Evolutionary conservation across 2,329 filamentous ascomycete genomes (phyloP), one percentile per base, ranked within the genome.

Genomic region (Pyrenochaeta sp.): DNA sequence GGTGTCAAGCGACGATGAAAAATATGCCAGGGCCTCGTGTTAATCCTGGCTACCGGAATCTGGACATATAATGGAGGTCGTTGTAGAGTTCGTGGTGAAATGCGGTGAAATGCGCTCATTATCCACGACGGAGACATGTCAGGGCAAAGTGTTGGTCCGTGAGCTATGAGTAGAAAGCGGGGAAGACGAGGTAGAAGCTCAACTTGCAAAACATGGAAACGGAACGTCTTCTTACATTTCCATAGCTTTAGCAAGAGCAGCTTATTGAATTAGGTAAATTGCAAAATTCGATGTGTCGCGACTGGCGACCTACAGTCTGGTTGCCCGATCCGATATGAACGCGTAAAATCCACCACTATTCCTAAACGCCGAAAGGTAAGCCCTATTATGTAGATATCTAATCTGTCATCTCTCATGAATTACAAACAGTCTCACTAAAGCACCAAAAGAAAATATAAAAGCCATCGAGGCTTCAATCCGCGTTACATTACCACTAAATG

Each of bases 21-120:
- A 3, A 24, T 28, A 24, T 2, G 24, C 12, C 25, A 28, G 30
- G 24, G 42, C 22, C 9, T 25, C 8, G 13, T 27, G 5, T 25
- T 10, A 43, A 15, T 22, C 40, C 25, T 43, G 40, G 4, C 42
- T 44, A 13, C 36, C 4, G 6, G 13, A 12, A 43, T 12, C 12
- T 22, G 9, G 28, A 27, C 24, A 28, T 44, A 44, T 9, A 3
- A 13, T 28, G 12, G 12, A 44, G 25, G 12, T 27, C n/a, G 28
- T 44, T 24, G 25, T 44, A 6, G 7, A 44, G 1, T 6, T 27
- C 30, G 45, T n/a, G 27, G 27, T 34, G 8, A 8, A 6, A 15
- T 39, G 45, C n/a, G 22, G 32, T 28, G 24, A 50, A 56, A 53
- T 59, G 58, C 54, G 61, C 61, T 53, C 43, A 34, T 61, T 61